Evolutionary conservation across 2,329 filamentous ascomycete species (phyloP).

Genomic region (Berkeleyomyces rouxiae): DNA sequence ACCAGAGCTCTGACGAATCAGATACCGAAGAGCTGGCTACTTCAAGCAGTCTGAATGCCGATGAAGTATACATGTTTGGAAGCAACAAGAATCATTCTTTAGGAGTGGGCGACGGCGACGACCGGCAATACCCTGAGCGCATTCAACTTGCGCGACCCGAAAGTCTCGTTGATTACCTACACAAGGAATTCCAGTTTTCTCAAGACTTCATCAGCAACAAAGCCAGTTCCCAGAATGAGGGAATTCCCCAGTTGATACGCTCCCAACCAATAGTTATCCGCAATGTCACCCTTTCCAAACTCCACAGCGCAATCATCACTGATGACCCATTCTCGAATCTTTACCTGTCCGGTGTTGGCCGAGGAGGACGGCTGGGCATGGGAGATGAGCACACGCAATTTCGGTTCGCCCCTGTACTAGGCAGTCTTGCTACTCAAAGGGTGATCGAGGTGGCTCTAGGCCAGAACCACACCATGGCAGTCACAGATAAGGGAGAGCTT

Average conservation of each 20-base stretch:
- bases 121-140: conserved; percentile 82
- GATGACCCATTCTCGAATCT: conserved; percentile 77
- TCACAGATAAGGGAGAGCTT: conserved; percentile 73
- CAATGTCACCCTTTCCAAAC: conserved; percentile 74
- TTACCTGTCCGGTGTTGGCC: conserved; percentile 82
- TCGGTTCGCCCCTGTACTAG: conserved; percentile 66
- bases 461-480: conserved; percentile 76
- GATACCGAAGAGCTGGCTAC: not conserved
- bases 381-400: conserved; percentile 85
- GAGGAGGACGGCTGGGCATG: conserved; percentile 73
- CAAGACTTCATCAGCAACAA: not conserved
- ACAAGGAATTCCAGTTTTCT: conserved; percentile 38
- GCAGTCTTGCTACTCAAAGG: conserved; percentile 56
- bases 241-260: conserved; percentile 56
- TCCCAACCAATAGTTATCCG: conserved; percentile 59
- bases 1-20: conserved; percentile 19
- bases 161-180: conserved; percentile 56
- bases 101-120: conserved; percentile 88
- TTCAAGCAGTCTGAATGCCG: conserved; percentile 30
- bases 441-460: conserved; percentile 68
- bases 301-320: conserved; percentile 80
- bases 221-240: conserved; percentile 21
- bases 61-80: conserved; percentile 85
- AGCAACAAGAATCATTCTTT: conserved; percentile 92
- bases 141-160: conserved; percentile 61